These are phyloP conservation scores for Guyanaporus albipodus DNA, from an alignment of 768 basidiomycete genomes.

Conservation along the genomic window DNA sequence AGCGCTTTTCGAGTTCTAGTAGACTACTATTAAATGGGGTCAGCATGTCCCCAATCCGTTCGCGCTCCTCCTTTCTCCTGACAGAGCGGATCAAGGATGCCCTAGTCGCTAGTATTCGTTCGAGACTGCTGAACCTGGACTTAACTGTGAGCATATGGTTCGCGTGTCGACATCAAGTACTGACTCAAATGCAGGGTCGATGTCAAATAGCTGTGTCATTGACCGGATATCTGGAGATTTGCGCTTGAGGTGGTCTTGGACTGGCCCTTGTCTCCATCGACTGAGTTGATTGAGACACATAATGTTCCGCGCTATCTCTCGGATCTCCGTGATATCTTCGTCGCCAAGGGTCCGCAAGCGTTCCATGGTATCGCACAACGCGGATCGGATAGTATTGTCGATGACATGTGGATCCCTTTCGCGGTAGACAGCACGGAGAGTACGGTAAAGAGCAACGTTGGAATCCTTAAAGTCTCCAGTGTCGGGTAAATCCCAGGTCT, in stretches of 20 bases:
- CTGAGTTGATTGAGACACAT: slow-evolving; percentile 79
- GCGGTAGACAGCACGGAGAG: slow-evolving; percentile 77
- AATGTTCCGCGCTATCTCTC: slow-evolving; percentile 61
- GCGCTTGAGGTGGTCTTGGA: slow-evolving; percentile 27
- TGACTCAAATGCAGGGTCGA: slow-evolving; percentile 64
- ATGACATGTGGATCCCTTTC: slow-evolving; percentile 58
- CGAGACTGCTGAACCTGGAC: slow-evolving; percentile 67
- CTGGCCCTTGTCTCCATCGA: slow-evolving; percentile 48
- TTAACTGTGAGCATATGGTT: slow-evolving; percentile 9
- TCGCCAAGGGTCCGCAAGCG: slow-evolving; percentile 62
- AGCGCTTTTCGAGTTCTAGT: slow-evolving; percentile 59
- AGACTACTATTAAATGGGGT: slow-evolving; percentile 52
- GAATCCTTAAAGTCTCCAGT: slow-evolving; percentile 39
- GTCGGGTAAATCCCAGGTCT: slow-evolving; percentile 91
- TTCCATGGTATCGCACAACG: slow-evolving; percentile 57
- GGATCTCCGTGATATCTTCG: slow-evolving; percentile 78
- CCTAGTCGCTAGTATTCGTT: slow-evolving; percentile 77
- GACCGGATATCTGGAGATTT: slow-evolving; percentile 32
- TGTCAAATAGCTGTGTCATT: slow-evolving; percentile 43
- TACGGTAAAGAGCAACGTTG: slow-evolving; percentile 66
- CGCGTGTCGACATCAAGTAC: slow-evolving; percentile 25
- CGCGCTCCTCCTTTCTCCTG: slow-evolving; percentile 64
- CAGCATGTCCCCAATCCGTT: slow-evolving; percentile 68
- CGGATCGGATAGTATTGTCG: slow-evolving; percentile 44
- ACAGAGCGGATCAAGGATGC: slow-evolving; percentile 75